Evolutionary conservation across 1,139 yeast species (phyloP).

Genomic region (Candida buenavistaensis): DNA sequence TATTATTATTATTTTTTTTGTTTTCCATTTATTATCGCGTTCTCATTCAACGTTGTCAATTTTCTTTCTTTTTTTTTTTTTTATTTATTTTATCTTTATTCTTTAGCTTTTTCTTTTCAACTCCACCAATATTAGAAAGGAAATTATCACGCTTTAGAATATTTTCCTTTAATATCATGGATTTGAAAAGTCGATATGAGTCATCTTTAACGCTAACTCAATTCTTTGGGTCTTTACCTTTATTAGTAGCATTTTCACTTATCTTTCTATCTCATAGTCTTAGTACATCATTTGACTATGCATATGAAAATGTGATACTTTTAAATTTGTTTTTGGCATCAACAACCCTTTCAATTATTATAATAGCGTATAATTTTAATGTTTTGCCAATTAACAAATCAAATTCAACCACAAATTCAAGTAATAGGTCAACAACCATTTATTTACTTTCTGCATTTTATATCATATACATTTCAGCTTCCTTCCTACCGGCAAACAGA

Average conservation of each 20-base stretch:
- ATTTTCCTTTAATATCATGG: too few relatives aligned
- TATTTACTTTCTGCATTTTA: constrained; percentile 6
- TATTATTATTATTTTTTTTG: too few relatives aligned
- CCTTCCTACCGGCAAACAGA: constrained; percentile 23
- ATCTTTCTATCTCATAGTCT: constrained; percentile 22
- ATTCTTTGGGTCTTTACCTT: constrained; percentile 26
- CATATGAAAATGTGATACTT: constrained; percentile 4
- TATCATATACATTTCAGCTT: constrained; percentile 17
- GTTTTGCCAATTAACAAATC: constrained; percentile 6
- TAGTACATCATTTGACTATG: constrained; percentile 6
- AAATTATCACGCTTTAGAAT: too few relatives aligned
- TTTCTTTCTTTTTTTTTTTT: too few relatives aligned
- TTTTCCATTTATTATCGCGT: too few relatives aligned
- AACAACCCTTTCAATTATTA: constrained; percentile 5
- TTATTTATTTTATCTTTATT: too few relatives aligned
- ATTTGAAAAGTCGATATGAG: constrained; percentile 2
- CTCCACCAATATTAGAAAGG: too few relatives aligned
- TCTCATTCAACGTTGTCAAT: too few relatives aligned
- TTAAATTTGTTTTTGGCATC: constrained; percentile 11
- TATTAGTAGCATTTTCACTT: constrained; percentile 28
- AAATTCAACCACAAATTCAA: neutral
- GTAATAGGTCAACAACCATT: constrained; percentile 4
- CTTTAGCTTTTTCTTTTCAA: too few relatives aligned
- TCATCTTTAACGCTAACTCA: constrained; percentile 3
- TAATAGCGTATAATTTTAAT: constrained; percentile 7